phyloP scores from a whole-genome alignment of 2,329 filamentous ascomycete genomes.

The Trichoderma hamatum region DNA sequence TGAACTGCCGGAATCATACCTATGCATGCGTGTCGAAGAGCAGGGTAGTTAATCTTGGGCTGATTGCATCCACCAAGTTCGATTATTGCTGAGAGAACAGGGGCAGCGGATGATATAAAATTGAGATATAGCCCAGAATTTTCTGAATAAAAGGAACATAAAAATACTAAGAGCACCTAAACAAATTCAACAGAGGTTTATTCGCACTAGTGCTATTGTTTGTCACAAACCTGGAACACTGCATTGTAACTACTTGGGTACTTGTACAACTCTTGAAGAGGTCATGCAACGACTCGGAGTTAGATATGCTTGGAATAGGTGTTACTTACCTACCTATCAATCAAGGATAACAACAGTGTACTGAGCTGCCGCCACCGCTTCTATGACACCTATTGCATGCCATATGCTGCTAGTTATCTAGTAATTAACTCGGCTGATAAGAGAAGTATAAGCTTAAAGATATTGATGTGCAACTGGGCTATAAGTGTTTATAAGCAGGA shows the following conservation, averaged over 20 bases:
- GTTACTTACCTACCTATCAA: too few species aligned
- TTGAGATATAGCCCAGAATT: neutral
- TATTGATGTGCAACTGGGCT: neutral
- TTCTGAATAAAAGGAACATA: neutral
- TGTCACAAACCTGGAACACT: too few species aligned
- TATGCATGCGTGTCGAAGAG: neutral
- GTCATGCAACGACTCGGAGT: too few species aligned
- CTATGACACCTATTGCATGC: neutral
- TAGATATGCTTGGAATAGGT: too few species aligned
- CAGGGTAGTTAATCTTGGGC: neutral
- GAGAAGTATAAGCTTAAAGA: too few species aligned
- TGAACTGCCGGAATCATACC: neutral
- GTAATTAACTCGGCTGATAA: too few species aligned
- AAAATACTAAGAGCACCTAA: neutral
- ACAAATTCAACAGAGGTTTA: neutral
- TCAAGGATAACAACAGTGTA: neutral
- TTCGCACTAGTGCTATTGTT: neutral
- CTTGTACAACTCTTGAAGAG: neutral
- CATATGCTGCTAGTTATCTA: too few species aligned
- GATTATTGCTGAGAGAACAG: neutral
- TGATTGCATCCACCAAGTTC: neutral
- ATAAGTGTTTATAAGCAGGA: neutral
- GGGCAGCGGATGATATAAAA: slow-evolving; percentile 5
- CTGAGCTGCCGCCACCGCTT: neutral
- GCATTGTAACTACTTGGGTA: too few species aligned